Percentiles rank a stretch among this genome's conserved stretches.
Conservation (phyloP, 192 early-diverging fungal genomes). For the Podila horticola region DNA sequence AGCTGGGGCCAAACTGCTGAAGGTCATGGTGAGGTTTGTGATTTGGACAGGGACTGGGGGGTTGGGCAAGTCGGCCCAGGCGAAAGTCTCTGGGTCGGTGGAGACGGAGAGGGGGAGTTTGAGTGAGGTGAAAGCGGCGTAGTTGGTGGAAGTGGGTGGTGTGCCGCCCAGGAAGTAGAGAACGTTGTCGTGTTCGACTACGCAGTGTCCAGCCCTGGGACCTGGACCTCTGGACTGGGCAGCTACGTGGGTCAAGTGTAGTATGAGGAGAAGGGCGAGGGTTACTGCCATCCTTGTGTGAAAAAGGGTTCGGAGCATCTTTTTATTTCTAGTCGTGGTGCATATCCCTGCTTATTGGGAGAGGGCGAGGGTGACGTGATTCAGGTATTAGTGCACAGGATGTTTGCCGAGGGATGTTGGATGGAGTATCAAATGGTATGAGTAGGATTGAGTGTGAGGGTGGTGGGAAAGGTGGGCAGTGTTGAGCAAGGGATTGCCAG, state of each 20-base stretch:
- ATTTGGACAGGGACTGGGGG: constrained; percentile 40
- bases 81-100: constrained; percentile 9
- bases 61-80: constrained; percentile 31
- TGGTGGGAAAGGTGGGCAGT: too few species aligned
- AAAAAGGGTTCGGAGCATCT: too few species aligned
- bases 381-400: too few species aligned
- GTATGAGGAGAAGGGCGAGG: neutral
- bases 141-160: constrained; percentile 19
- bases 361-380: too few species aligned
- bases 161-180: constrained; percentile 43
- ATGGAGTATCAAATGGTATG: too few species aligned
- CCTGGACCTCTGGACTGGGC: constrained; percentile 41
- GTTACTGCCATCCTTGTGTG: neutral
- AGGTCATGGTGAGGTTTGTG: constrained; percentile 45
- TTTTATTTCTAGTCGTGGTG: too few species aligned
- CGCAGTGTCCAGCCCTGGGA: constrained; percentile 36
- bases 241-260: neutral
- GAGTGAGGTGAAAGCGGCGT: constrained; percentile 38
- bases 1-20: neutral
- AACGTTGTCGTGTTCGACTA: constrained; percentile 34
- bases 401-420: too few species aligned
- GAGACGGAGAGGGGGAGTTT: constrained; percentile 19
- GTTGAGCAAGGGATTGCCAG: too few species aligned
- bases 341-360: too few species aligned
- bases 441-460: too few species aligned